These are phyloP conservation scores for Piper longum DNA, from an alignment of 164 flowering plant species.

Conservation along the genomic window DNA sequence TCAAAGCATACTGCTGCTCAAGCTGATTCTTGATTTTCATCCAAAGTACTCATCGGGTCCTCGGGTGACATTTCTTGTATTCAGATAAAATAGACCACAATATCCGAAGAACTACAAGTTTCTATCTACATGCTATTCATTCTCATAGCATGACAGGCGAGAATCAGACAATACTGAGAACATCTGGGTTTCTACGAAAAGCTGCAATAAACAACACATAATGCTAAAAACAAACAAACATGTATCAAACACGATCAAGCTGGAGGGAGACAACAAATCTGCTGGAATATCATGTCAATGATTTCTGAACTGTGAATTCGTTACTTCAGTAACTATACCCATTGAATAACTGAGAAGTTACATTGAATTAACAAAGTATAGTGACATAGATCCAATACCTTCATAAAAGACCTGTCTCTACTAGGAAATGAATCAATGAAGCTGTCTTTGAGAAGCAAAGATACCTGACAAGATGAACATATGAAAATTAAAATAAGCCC, in stretches of 20 bases:
- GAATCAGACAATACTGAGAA: slow-evolving; percentile 67
- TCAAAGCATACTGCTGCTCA: neutral
- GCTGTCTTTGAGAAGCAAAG: slow-evolving; percentile 87
- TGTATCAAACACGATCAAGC: neutral
- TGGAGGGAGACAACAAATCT: neutral
- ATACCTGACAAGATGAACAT: slow-evolving; percentile 38
- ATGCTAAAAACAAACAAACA: neutral
- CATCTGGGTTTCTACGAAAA: slow-evolving; percentile 72
- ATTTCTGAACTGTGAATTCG: neutral
- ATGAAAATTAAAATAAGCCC: too few relatives aligned
- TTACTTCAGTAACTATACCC: too few relatives aligned
- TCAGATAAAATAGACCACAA: neutral
- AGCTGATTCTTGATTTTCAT: neutral
- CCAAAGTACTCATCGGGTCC: neutral
- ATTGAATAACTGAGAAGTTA: neutral
- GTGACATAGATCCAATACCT: slow-evolving; percentile 30
- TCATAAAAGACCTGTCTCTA: slow-evolving; percentile 61
- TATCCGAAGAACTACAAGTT: neutral
- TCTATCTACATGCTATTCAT: slow-evolving; percentile 16
- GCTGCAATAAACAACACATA: slow-evolving; percentile 32
- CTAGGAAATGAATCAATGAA: slow-evolving; percentile 73
- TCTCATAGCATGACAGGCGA: slow-evolving; percentile 51
- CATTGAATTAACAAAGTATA: neutral
- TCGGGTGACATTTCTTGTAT: too few relatives aligned
- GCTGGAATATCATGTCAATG: neutral